These are phyloP conservation scores for Serendipita sp. DNA, from an alignment of 768 basidiomycete genomes.

Conservation along the genomic window DNA sequence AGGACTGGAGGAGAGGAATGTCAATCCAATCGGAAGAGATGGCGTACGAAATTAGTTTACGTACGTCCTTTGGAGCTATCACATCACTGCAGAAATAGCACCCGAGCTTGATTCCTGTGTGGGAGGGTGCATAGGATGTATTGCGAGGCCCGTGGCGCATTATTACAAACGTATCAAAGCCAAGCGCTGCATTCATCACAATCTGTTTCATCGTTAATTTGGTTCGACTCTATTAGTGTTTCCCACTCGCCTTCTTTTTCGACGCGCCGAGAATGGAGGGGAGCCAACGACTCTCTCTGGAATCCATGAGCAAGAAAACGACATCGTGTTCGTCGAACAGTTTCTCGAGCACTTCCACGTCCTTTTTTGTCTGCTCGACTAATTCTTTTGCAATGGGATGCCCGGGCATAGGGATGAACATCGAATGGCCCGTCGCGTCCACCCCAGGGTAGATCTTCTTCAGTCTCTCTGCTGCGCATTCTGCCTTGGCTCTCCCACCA, in stretches of 20 bases:
- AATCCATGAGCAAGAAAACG: conserved; percentile 92
- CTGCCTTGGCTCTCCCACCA: conserved; percentile 88
- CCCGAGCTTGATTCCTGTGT: conserved; percentile 38
- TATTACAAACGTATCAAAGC: conserved; percentile 90
- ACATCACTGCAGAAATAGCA: conserved; percentile 99
- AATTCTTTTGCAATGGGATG: conserved; percentile 63
- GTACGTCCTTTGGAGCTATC: conserved; percentile 86
- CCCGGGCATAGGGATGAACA: conserved; percentile 94
- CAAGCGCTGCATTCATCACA: conserved; percentile 84
- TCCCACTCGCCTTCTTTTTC: conserved; percentile 53
- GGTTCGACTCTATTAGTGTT: background rate
- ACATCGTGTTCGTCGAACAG: conserved; percentile 79
- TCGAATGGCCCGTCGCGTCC: conserved; percentile 59
- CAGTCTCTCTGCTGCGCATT: conserved; percentile 69
- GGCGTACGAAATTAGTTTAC: conserved; percentile 13
- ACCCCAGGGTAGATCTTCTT: conserved; percentile 87
- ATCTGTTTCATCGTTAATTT: conserved; percentile 32
- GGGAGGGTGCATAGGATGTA: conserved; percentile 13
- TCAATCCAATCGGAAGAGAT: background rate
- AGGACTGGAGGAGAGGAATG: conserved; percentile 23
- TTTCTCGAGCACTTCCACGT: conserved; percentile 54
- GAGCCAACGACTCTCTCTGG: conserved; percentile 92
- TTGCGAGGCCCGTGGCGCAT: conserved; percentile 82
- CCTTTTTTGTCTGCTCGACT: conserved; percentile 41
- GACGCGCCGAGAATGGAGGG: conserved; percentile 76